Conservation (phyloP, 768 basidiomycete genomes). For the Tremella fuciformis region DNA sequence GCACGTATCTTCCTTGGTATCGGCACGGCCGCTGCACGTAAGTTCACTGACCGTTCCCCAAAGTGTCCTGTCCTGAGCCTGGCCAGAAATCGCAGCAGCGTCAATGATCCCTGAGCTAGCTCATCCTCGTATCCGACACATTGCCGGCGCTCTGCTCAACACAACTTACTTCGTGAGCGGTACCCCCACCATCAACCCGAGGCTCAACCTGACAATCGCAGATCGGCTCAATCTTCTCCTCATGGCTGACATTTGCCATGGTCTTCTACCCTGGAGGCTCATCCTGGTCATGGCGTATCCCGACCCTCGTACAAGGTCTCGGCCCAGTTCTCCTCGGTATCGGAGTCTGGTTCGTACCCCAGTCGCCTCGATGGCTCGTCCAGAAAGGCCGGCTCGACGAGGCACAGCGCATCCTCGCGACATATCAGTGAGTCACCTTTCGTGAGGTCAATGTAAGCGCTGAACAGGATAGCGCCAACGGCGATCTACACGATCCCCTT, state of each 20-base stretch:
- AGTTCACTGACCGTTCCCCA: not conserved
- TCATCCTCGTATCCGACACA: constrained; percentile 12
- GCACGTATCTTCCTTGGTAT: constrained; percentile 30
- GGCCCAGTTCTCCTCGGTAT: constrained; percentile 38
- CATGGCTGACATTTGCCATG: constrained; percentile 31
- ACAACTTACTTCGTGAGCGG: constrained; percentile 17
- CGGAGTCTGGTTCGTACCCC: constrained; percentile 40
- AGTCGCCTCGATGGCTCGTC: constrained; percentile 39
- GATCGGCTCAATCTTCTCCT: constrained; percentile 25
- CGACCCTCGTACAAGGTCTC: constrained; percentile 31
- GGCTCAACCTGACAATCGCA: not conserved
- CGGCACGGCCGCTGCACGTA: constrained; percentile 64
- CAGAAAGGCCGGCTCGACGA: constrained; percentile 6
- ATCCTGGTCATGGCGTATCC: constrained; percentile 62
- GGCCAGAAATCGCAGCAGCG: not conserved
- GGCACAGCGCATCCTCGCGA: constrained; percentile 55
- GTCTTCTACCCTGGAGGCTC: constrained; percentile 23
- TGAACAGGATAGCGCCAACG: constrained; percentile 28
- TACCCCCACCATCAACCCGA: too few species aligned
- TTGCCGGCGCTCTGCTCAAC: not conserved
- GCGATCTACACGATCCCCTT: constrained; percentile 54
- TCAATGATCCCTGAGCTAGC: not conserved
- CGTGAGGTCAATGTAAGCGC: constrained; percentile 42
- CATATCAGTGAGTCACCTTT: constrained; percentile 57
- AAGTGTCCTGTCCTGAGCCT: too few species aligned